Base-by-base conservation (phyloP, 352 stramenopile genomes). In the Pythium vanterpoolii region DNA sequence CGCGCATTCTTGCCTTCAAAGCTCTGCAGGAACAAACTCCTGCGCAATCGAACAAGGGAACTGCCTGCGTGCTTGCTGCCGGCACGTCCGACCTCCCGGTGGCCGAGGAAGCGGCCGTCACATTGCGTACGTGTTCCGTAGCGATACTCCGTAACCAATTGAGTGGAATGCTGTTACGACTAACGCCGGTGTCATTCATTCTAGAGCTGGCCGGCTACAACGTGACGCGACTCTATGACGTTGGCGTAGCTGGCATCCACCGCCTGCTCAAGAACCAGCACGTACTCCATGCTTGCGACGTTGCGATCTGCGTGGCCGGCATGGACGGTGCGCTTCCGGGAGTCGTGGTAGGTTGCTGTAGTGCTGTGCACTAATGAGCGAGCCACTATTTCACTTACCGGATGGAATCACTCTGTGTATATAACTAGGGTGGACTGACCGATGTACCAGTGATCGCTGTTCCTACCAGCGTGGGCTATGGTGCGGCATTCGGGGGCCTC, bases 291-390 rank as follows among this genome's bases (percentile, higher is more conserved):
- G 81, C 79, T 31, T 86, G 80, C 7, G 91, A 97, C 63, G 88
- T 98, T 8, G 95, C 96, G 49, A 97, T 99, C 53, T 98, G 92
- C 64, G 87, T 97, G 23, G 97, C 97, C 51, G 96, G 97, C 10
- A 99, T 99, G 96, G 97, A 99, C 66, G 97, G 97, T 19, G 97
- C 96, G 23, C 77, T 99, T 16, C 97, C 96, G 5, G 96, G 91
- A 49, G 96, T 99, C n/a, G 93, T 99, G 47, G 96, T 97, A 54
- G n/a, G n/a, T n/a, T n/a, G n/a, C n/a, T n/a, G n/a, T n/a, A n/a
- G n/a, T n/a, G n/a, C n/a, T 74, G 90, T 73, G 4, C 0, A 14
- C 28, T 27, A 18, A 3, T 31, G 14, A 19, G 18, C 11, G n/a
- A 18, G 4, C 21, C 11, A 5, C 23, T 19, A 9, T 23, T 9